Base-by-base conservation (phyloP, 164 flowering plant species). In the Euptelea pleiosperma region DNA sequence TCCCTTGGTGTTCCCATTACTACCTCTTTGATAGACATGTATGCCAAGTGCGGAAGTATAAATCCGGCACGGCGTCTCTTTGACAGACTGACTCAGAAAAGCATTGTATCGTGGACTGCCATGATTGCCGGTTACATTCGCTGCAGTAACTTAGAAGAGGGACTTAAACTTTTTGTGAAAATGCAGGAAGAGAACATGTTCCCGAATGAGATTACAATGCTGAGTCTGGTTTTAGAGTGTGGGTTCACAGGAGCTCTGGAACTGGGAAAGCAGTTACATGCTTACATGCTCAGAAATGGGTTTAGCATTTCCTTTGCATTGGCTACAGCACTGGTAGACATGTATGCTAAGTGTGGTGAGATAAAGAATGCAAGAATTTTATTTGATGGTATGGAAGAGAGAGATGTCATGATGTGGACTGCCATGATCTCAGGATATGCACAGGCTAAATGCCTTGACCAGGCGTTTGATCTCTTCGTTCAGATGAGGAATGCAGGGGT, bases 311-410 rank as follows among this genome's bases (percentile, higher is more conserved):
- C 84, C 25, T 37, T 61, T 33, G 65, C 66, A 56, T 49, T 79
- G 62, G 64, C 62, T 30, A 79, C 83, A 30, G 82, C 80, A 43
- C 26, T 83, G 36, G 62, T 78, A 34, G 82, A 79, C 58, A 81
- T 81, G 89, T 81, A 83, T 66, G 82, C 79, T 8, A 83, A 83
- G 52, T 81, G 84, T 33, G 68, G 70, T 6, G 75, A 71, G n/a
- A 37, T 71, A 9, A 26, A 31, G 53, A 22, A 46, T 52, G 84
- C 85, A 5, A 73, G 74, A 54, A 58, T 64, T 31, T 52, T 81
- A 25, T 83, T 83, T 66, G 73, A 79, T 65, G 16, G 55, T 15
- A 30, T 67, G 42, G 54, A 35, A n/a, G 42, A 65, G 46, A 77
- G 68, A 59, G 89, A 81, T 67, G 65, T 71, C 1, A 72, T 55